Conservation (phyloP, 805 yeast species). For the Kodamaea kaohsiungensis region DNA sequence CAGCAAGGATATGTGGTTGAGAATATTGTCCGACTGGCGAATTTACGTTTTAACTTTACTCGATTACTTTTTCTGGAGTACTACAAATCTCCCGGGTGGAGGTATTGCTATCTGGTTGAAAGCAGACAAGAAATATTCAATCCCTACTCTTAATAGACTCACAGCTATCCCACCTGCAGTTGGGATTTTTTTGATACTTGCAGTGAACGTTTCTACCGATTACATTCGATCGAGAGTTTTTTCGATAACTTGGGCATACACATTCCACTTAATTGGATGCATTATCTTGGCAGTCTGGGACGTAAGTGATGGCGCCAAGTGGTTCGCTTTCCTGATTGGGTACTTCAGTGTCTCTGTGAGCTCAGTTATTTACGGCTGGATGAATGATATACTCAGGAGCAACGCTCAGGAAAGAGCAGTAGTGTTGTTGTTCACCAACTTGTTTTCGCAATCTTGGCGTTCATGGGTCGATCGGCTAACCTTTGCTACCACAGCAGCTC, state of each 20-base stretch:
- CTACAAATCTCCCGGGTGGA: neutral
- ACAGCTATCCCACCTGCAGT: constrained; percentile 60
- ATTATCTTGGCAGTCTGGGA: constrained; percentile 25
- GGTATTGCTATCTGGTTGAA: constrained; percentile 12
- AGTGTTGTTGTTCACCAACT: constrained; percentile 22
- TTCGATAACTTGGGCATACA: constrained; percentile 19
- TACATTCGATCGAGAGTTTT: constrained; percentile 23
- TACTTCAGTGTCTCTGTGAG: constrained; percentile 25
- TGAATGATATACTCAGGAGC: constrained; percentile 22
- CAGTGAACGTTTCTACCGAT: constrained; percentile 52
- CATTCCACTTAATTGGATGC: constrained; percentile 21
- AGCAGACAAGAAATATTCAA: constrained; percentile 32
- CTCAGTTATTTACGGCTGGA: constrained; percentile 25
- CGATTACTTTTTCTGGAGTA: constrained; percentile 9
- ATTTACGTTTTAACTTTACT: constrained; percentile 27
- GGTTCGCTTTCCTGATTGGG: constrained; percentile 26
- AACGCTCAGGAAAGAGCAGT: constrained; percentile 24
- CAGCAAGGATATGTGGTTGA: constrained; percentile 25
- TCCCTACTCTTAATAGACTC: constrained; percentile 48
- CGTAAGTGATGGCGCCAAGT: constrained; percentile 23
- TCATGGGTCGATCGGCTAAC: constrained; percentile 24
- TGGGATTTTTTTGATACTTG: constrained; percentile 50
- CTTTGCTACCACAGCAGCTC: constrained; percentile 24
- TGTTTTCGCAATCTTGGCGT: constrained; percentile 22
- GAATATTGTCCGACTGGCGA: constrained; percentile 30